Evolutionary conservation across 768 basidiomycete genomes (phyloP).

Genomic region (Amyloporia xantha): DNA sequence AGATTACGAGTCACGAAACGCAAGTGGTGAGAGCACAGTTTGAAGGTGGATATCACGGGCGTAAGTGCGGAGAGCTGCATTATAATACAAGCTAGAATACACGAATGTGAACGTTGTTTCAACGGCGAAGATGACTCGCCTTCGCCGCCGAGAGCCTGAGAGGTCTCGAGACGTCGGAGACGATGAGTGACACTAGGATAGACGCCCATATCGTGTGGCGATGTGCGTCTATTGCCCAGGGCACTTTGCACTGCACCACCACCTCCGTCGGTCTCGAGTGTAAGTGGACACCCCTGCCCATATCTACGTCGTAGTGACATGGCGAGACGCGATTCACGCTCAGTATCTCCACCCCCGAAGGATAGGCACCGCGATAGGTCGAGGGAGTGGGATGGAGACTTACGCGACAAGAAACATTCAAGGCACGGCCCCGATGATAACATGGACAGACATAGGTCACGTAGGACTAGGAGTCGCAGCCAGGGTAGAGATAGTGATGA

Average conservation of each 20-base stretch:
- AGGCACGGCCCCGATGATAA: slow-evolving; percentile 17
- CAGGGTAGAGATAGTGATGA: slow-evolving; percentile 29
- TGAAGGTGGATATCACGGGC: background rate
- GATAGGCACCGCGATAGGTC: slow-evolving; percentile 27
- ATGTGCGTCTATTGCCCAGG: background rate
- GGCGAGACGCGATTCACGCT: slow-evolving; percentile 43
- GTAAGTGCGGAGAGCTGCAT: background rate
- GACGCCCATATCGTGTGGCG: background rate
- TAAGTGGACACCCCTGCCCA: slow-evolving; percentile 5
- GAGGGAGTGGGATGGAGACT: slow-evolving; percentile 22
- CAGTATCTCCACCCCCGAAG: slow-evolving; percentile 38
- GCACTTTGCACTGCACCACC: background rate
- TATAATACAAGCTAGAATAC: background rate
- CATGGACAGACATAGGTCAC: slow-evolving; percentile 17
- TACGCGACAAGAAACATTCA: slow-evolving; percentile 10
- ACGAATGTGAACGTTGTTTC: background rate
- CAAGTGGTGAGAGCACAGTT: slow-evolving; percentile 12
- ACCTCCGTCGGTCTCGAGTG: slow-evolving; percentile 1
- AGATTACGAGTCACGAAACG: slow-evolving; percentile 30
- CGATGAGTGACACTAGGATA: background rate
- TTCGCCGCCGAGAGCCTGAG: background rate
- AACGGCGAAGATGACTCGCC: background rate
- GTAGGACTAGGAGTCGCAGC: slow-evolving; percentile 23
- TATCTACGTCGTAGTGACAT: slow-evolving; percentile 23
- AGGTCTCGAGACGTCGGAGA: background rate